phyloP scores from a whole-genome alignment of 768 basidiomycete genomes.

The Mycena venus region DNA sequence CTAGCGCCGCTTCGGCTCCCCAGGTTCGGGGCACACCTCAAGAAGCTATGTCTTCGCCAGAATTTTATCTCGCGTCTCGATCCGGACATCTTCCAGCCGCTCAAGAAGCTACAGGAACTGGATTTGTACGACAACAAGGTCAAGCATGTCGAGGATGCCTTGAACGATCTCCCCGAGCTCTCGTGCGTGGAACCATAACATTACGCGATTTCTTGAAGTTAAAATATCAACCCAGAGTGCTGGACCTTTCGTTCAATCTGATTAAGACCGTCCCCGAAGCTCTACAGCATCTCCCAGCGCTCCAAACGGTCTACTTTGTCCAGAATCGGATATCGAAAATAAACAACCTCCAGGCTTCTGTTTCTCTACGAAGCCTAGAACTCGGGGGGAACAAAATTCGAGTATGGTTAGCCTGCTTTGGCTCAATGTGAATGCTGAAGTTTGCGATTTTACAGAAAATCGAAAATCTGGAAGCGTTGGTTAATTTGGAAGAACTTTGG shows the following conservation, averaged over 20 bases:
- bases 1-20: slow-evolving; percentile 76
- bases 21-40: slow-evolving; percentile 79
- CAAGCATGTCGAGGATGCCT: slow-evolving; percentile 76
- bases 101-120: slow-evolving; percentile 85
- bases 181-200: slow-evolving; percentile 57
- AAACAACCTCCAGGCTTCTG: slow-evolving; percentile 67
- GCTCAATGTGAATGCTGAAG: neutral
- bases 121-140: slow-evolving; percentile 98
- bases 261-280: slow-evolving; percentile 78
- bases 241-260: slow-evolving; percentile 97
- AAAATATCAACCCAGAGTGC: slow-evolving; percentile 60
- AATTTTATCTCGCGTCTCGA: slow-evolving; percentile 84
- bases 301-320: slow-evolving; percentile 91
- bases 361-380: slow-evolving; percentile 84
- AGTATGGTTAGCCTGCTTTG: slow-evolving; percentile 58
- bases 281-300: slow-evolving; percentile 66
- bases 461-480: slow-evolving; percentile 84
- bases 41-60: slow-evolving; percentile 86
- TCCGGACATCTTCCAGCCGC: slow-evolving; percentile 74
- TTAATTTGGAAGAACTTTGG: slow-evolving; percentile 94
- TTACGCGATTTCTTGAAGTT: neutral
- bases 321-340: slow-evolving; percentile 95
- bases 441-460: slow-evolving; percentile 72
- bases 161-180: slow-evolving; percentile 69
- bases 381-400: slow-evolving; percentile 94